Conservation (phyloP, 257 asterid species). For the Solanum clarkiae region DNA sequence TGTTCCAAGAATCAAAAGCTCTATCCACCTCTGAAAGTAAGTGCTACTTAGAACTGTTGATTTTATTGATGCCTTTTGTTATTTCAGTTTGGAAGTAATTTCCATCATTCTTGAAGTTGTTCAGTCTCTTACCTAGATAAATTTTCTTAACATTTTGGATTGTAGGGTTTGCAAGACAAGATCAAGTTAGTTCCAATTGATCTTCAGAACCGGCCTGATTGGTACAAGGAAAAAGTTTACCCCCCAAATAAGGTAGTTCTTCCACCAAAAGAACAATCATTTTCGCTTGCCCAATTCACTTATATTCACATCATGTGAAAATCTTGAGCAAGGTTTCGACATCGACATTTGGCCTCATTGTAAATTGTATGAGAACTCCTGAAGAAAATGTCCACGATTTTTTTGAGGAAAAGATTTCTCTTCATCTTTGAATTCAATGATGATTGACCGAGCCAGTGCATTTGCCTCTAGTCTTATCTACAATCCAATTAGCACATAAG, state of each 20-base stretch:
- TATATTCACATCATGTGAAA: not conserved
- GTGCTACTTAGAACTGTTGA: not conserved
- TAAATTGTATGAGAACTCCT: not conserved
- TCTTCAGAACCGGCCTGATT: constrained; percentile 42
- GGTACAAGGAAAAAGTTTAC: constrained; percentile 52
- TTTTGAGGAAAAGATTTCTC: not conserved
- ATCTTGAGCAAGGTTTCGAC: not conserved
- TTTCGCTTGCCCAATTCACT: not conserved
- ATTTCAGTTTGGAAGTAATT: not conserved
- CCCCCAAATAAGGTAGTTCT: constrained; percentile 40
- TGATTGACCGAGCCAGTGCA: not conserved
- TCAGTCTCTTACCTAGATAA: not conserved
- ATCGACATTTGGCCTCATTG: not conserved
- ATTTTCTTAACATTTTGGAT: not conserved
- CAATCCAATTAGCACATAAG: not conserved
- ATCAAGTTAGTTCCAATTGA: constrained; percentile 42
- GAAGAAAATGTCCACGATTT: not conserved
- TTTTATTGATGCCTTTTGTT: not conserved
- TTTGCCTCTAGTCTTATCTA: not conserved
- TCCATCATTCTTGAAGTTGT: not conserved
- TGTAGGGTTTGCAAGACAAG: constrained; percentile 43
- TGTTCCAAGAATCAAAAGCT: not conserved
- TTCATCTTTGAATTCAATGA: not conserved
- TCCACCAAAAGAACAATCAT: not conserved
- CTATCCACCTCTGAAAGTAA: not conserved